Percentiles rank a stretch among this genome's conserved stretches.
Conservation (phyloP, 169 alveolate species). For the Plasmodium chabaudi region DNA sequence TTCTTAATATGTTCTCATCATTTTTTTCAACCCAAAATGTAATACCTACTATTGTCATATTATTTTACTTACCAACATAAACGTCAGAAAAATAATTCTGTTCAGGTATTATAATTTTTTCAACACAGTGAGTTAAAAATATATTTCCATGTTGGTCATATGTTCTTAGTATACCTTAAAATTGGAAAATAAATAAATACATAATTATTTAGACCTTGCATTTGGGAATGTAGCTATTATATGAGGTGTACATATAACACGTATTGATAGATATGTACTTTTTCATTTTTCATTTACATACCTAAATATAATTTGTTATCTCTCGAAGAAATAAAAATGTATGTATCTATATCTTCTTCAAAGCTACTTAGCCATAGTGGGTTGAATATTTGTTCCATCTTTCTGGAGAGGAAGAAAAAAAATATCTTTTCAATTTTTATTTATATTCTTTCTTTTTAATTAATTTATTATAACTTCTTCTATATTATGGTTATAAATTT, state of each 20-base stretch:
- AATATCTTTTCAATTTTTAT: neutral
- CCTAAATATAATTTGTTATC: slow-evolving; percentile 80
- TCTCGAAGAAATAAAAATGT: slow-evolving; percentile 84
- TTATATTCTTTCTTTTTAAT: slow-evolving; percentile 8
- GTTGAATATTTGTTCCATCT: slow-evolving; percentile 69
- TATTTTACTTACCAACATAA: slow-evolving; percentile 80
- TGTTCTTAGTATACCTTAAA: slow-evolving; percentile 82
- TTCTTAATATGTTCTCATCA: no score
- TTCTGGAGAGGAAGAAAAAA: neutral
- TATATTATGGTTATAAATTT: no score
- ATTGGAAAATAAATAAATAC: neutral
- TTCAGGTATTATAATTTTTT: slow-evolving; percentile 78
- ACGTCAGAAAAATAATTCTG: slow-evolving; percentile 82
- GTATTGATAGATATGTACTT: neutral
- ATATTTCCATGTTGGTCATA: slow-evolving; percentile 87
- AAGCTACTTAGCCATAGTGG: slow-evolving; percentile 87
- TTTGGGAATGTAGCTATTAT: no score
- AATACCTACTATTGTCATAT: no score
- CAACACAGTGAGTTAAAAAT: slow-evolving; percentile 82
- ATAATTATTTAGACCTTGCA: no score
- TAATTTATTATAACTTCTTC: no score
- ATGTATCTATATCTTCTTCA: slow-evolving; percentile 86
- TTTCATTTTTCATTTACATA: neutral
- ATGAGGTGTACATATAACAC: no score
- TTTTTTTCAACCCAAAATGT: no score